Base-by-base conservation (phyloP, 2,329 filamentous ascomycete species). In the Colletotrichum spaethianum region DNA sequence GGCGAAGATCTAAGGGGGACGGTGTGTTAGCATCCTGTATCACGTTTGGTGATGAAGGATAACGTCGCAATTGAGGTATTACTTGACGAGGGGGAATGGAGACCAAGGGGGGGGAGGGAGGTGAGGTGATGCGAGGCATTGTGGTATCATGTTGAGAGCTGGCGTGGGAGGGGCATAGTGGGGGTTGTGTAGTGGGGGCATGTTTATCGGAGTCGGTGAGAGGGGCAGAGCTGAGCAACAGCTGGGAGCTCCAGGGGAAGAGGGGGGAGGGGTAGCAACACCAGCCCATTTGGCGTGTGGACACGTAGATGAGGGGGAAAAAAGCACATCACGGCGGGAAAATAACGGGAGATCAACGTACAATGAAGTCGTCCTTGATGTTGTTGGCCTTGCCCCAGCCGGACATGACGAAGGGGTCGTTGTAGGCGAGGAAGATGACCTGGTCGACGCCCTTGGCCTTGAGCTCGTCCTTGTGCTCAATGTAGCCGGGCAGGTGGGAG, bases 351-450 rank as follows among this genome's bases (percentile, higher is more conserved):
- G 11, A 28, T 18, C 36, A 64, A 81, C 87, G 77, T 77, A 89
- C 87, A 75, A 90, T 87, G 70, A 82, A 87, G 77, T 96, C 92
- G 75, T 91, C 90, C 79, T 89, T 92, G 79, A 96, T 87, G 64
- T 88, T 88, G 84, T 97, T 96, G 79, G 94, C 94, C 89, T 97
- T 97, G 84, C 91, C 93, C 94, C 94, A 96, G 66, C 93, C 94
- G 78, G 91, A 92, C 93, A 96, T 96, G 82, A 97, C 94, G 80
- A 88, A 97, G 75, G 92, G 86, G 84, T 97, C 95, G 84, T 97
- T 97, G 86, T 86, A 92, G 72, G 94, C 93, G 79, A 97, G 92
- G 79, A 96, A 90, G 76, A 94, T 89, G 78, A 97, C 90, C 74
- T 93, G 83, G 83, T 97, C 94, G 76, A 97, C 93, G 78, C 93